Conservation (phyloP, 1,139 yeast species). For the Lodderomyces beijingensis region DNA sequence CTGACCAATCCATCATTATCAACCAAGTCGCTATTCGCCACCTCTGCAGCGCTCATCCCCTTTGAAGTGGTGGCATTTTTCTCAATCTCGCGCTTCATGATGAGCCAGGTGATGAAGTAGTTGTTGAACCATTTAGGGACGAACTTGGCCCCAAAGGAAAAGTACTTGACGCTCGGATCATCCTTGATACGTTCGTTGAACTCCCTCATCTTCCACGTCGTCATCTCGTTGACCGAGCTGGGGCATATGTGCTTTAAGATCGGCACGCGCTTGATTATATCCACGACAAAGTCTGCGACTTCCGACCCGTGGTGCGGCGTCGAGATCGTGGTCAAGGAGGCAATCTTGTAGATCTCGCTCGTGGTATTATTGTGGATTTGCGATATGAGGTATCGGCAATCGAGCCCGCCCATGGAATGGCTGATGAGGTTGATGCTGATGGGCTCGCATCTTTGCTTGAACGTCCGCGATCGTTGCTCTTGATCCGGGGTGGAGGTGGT, state of each 20-base stretch:
- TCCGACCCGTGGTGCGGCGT: conserved; percentile 90
- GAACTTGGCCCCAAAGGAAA: conserved; percentile 79
- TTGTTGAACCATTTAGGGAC: conserved; percentile 59
- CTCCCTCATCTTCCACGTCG: conserved; percentile 47
- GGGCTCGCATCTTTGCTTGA: conserved; percentile 21
- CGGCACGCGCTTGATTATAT: conserved; percentile 16
- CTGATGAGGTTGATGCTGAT: conserved; percentile 68
- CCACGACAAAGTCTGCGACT: conserved; percentile 67
- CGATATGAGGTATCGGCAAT: conserved; percentile 71
- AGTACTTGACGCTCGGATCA: conserved; percentile 63
- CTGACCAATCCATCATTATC: conserved; percentile 87
- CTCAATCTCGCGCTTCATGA: conserved; percentile 37
- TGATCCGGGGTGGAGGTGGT: too few species aligned
- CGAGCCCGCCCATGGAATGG: conserved; percentile 96
- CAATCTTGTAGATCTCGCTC: conserved; percentile 49
- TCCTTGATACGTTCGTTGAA: conserved; percentile 54
- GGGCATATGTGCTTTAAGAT: conserved; percentile 29
- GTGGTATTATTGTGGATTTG: conserved; percentile 17
- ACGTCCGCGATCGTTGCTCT: conserved; percentile 4
- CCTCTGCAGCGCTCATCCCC: not conserved
- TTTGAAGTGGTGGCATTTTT: conserved; percentile 8
- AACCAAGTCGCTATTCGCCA: conserved; percentile 6
- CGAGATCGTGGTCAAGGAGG: conserved; percentile 74
- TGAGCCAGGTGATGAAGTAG: conserved; percentile 59
- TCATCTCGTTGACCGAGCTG: conserved; percentile 52